Percentiles rank a stretch among this genome's conserved stretches.
phyloP scores from a whole-genome alignment of 495 filamentous ascomycete genomes.

The Penicillium daleae region DNA sequence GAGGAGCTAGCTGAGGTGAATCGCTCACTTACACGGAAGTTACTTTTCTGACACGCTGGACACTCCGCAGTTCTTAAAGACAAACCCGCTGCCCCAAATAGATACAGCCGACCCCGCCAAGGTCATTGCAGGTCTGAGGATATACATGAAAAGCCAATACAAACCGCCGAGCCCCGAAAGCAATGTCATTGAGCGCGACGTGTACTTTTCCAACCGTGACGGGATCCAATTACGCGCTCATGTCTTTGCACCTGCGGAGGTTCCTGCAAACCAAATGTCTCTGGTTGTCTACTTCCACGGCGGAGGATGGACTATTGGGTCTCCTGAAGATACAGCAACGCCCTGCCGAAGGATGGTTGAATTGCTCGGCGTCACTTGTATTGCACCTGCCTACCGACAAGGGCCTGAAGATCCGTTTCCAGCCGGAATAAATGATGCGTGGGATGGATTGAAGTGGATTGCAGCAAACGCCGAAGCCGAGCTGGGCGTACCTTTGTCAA shows the following conservation, averaged over 20 bases:
- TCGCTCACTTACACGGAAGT: not conserved
- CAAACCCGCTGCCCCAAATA: not conserved
- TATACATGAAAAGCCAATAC: conserved; percentile 5
- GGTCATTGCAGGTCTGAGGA: conserved; percentile 2
- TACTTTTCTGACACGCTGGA: not conserved
- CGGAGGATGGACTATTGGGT: conserved; percentile 5
- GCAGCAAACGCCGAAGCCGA: conserved; percentile 35
- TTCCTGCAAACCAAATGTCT: not conserved
- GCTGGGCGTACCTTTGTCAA: conserved; percentile 20
- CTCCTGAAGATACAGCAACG: not conserved
- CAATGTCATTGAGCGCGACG: not conserved
- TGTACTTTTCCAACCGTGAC: not conserved
- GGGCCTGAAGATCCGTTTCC: conserved; percentile 56
- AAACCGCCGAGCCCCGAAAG: not conserved
- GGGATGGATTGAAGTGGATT: conserved; percentile 55
- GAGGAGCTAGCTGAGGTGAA: not conserved
- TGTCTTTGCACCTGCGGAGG: not conserved
- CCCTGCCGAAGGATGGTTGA: not conserved
- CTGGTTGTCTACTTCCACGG: not conserved
- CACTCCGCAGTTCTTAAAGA: not conserved
- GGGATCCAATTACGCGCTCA: not conserved
- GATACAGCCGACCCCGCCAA: not conserved
- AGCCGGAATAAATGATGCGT: conserved; percentile 48
- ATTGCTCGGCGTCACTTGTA: not conserved
- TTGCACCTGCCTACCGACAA: conserved; percentile 43